Evolutionary conservation across 306 rosid genomes (phyloP).

Genomic region (Luffa aegyptiaca): DNA sequence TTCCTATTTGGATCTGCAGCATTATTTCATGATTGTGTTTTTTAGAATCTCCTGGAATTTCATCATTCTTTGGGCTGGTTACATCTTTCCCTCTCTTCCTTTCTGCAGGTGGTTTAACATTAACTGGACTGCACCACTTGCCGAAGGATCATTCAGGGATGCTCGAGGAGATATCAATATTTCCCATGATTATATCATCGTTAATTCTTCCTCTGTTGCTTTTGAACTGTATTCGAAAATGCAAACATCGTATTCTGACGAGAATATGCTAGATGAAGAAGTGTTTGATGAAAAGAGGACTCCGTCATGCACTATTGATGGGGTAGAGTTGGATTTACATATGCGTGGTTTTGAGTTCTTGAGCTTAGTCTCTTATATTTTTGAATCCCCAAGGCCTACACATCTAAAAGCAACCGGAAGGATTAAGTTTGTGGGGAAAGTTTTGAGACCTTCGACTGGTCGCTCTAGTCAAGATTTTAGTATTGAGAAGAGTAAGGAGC

Average conservation of each 20-base stretch:
- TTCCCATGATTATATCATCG: slow-evolving; percentile 47
- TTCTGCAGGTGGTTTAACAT: slow-evolving; percentile 66
- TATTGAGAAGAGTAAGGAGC: slow-evolving; percentile 28
- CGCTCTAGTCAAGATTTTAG: slow-evolving; percentile 30
- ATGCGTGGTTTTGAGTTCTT: slow-evolving; percentile 83
- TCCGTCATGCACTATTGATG: slow-evolving; percentile 50
- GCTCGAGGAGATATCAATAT: slow-evolving; percentile 90
- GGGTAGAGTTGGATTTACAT: slow-evolving; percentile 75
- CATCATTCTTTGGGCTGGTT: slow-evolving; percentile 11
- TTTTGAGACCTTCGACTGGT: slow-evolving; percentile 34
- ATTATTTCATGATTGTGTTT: neutral
- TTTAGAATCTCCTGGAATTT: slow-evolving; percentile 5
- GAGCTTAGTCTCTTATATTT: slow-evolving; percentile 48
- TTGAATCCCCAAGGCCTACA: slow-evolving; percentile 75
- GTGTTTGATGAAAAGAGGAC: slow-evolving; percentile 26
- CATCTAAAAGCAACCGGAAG: slow-evolving; percentile 77
- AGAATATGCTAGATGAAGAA: slow-evolving; percentile 28
- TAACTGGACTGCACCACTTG: slow-evolving; percentile 77
- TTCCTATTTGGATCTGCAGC: slow-evolving; percentile 15
- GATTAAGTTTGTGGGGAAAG: slow-evolving; percentile 80
- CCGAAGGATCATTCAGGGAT: slow-evolving; percentile 77
- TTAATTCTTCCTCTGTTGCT: slow-evolving; percentile 76
- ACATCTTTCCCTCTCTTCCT: slow-evolving; percentile 10
- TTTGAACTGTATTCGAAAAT: slow-evolving; percentile 62
- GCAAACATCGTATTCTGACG: slow-evolving; percentile 49